These are phyloP conservation scores for Arxiozyma heterogenica DNA, from an alignment of 1,139 yeast species.

Conservation along the genomic window DNA sequence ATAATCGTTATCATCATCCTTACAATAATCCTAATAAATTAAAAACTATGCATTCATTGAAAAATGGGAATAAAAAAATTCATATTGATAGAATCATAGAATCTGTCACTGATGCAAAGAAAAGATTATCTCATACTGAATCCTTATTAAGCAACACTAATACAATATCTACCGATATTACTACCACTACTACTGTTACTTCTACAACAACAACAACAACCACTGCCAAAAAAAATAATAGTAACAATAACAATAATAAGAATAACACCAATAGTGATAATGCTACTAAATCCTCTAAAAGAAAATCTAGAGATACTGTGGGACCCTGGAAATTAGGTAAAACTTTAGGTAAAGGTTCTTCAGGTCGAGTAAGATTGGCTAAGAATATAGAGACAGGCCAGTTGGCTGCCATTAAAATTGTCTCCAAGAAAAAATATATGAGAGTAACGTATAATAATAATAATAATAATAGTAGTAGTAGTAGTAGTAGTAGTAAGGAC, in stretches of 20 bases:
- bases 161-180: no score
- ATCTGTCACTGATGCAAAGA: conserved; percentile 52
- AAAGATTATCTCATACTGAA: conserved; percentile 46
- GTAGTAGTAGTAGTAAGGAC: no score
- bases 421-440: conserved; percentile 39
- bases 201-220: neutral
- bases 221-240: conserved; percentile 3
- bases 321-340: conserved; percentile 41
- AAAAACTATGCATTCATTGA: no score
- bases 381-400: conserved; percentile 62
- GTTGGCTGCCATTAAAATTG: conserved; percentile 74
- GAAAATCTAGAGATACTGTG: conserved; percentile 34
- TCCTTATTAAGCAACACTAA: conserved; percentile 4
- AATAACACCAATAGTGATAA: no score
- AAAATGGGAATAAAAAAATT: neutral
- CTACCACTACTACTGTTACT: no score
- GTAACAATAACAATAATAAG: conserved; percentile 1
- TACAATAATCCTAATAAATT: neutral
- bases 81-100: conserved; percentile 32
- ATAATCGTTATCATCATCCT: neutral
- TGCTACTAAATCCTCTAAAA: conserved; percentile 23
- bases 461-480: no score
- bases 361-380: conserved; percentile 70
- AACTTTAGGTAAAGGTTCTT: conserved; percentile 74
- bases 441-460: conserved; percentile 8